Base-by-base conservation (phyloP, 257 asterid genomes). In the Solanum tarapatanum region DNA sequence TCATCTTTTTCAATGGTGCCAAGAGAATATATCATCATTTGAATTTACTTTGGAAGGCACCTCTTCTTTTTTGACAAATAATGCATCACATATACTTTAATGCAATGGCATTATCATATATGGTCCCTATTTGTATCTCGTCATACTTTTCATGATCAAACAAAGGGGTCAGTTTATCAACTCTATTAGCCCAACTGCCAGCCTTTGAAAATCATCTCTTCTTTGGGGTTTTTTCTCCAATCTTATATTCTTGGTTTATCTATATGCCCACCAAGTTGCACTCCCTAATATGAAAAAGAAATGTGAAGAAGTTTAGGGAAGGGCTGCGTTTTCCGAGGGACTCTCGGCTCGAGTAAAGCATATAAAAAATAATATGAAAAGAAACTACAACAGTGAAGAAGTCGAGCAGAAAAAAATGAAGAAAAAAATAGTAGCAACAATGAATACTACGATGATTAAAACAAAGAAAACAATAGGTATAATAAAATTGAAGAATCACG, bases 1-100 rank as follows among this genome's bases (percentile, higher is more conserved):
- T 41, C 83, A 69, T 60, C 83, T 69, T 85, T 85, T 69, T 69
- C 87, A 62, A 85, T 85, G 62, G 87, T 85, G 87, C 87, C 87
- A 64, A 84, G 45, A 70, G 87, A 85, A 68, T 85, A 69, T 85
- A 85, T 62, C 85, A 82, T 82, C 62, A 48, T 82, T 82, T 82
- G 28, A 80, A 82, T 82, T 45, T 48, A 58, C 85, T 82, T 45
- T 82, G 43, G 11, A 10, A 80, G 85, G 69, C 85, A 28, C 85
- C 85, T 82, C 85, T 82, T 58, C 33, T 28, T 26, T 41, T 82
- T 48, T 82, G 28, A 82, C 30, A 82, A 82, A 80, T 80, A 80
- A 80, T 80, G 85, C 37, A 43, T 17, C 26, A 28, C 33, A 80
- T 16, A 45, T 26, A 80, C 85, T 45, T 37, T 77, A 77, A 79